Percentiles rank a stretch among this genome's conserved stretches.
phyloP scores from a whole-genome alignment of 192 early-diverging fungal species.

The Entophlyctis luteolus region DNA sequence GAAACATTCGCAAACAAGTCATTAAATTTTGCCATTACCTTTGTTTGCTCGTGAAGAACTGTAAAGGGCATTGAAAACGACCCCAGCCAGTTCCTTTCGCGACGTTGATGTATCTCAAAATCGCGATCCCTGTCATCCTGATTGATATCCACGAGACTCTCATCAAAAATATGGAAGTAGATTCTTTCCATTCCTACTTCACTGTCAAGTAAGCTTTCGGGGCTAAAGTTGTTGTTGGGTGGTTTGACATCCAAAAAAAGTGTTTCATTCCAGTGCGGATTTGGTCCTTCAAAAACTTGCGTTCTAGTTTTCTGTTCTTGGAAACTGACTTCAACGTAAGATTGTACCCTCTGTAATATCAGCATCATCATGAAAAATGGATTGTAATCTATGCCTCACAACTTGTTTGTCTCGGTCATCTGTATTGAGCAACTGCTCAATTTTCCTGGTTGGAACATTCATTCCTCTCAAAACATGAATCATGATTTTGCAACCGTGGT shows the following conservation, averaged over 20 bases:
- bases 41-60: conserved; percentile 42
- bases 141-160: conserved; percentile 46
- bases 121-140: conserved; percentile 49
- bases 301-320: conserved; percentile 41
- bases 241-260: conserved; percentile 36
- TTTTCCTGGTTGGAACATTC: conserved; percentile 45
- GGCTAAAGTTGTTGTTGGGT: conserved; percentile 37
- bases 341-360: conserved; percentile 32
- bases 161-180: conserved; percentile 58
- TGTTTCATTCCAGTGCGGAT: conserved; percentile 60
- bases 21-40: conserved; percentile 29
- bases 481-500: conserved; percentile 41
- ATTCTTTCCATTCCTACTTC: conserved; percentile 44
- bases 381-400: background rate
- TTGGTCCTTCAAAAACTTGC: conserved; percentile 35
- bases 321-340: conserved; percentile 51
- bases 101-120: conserved; percentile 40
- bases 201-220: conserved; percentile 36
- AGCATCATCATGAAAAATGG: background rate
- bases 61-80: conserved; percentile 48
- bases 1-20: background rate
- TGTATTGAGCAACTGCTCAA: background rate
- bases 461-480: conserved; percentile 43
- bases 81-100: conserved; percentile 54
- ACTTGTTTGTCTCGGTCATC: conserved; percentile 3